phyloP scores from a whole-genome alignment of 331 rosid species.

The Malus hybrid region DNA sequence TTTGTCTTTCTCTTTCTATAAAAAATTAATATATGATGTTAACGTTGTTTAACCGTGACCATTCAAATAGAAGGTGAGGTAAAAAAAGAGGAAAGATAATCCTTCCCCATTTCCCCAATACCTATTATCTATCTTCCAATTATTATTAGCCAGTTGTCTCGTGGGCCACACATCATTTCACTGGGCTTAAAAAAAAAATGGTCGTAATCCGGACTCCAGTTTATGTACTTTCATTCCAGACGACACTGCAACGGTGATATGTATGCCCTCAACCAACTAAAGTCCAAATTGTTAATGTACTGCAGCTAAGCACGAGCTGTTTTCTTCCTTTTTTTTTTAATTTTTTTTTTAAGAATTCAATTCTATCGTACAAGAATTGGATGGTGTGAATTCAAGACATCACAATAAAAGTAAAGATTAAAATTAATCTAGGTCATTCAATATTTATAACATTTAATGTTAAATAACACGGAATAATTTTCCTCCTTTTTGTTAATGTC shows the following conservation, averaged over 20 bases:
- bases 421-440: too few species aligned
- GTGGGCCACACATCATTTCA: background rate
- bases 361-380: too few species aligned
- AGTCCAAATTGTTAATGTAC: background rate
- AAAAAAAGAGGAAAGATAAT: too few species aligned
- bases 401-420: too few species aligned
- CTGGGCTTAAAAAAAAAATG: background rate
- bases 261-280: background rate
- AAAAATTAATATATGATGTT: too few species aligned
- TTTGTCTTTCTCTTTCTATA: too few species aligned
- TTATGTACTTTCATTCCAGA: background rate
- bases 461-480: too few species aligned
- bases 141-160: background rate
- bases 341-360: too few species aligned
- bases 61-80: too few species aligned
- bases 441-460: too few species aligned
- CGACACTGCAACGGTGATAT: background rate
- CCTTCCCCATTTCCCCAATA: background rate
- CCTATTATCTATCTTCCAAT: background rate
- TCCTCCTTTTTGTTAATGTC: background rate
- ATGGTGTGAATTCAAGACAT: too few species aligned
- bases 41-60: rapidly evolving
- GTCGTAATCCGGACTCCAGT: background rate
- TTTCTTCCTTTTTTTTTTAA: background rate
- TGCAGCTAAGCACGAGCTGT: background rate